These are phyloP conservation scores for Penicillium concentricum DNA, from an alignment of 2,329 filamentous ascomycete species.

Conservation along the genomic window DNA sequence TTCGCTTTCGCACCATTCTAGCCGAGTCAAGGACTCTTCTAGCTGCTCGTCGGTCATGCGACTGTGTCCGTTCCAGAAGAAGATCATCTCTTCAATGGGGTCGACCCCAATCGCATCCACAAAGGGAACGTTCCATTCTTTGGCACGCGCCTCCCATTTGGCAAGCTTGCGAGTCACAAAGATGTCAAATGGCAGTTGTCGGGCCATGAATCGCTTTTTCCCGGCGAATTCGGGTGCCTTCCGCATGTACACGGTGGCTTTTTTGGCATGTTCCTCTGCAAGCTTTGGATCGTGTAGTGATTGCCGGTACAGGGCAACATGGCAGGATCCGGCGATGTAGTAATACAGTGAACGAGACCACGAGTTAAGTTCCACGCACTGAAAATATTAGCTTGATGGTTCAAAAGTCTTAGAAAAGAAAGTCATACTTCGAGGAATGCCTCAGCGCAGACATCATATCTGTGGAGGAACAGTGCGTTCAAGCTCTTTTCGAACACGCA, in stretches of 20 bases:
- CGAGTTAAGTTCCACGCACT: slow-evolving; percentile 76
- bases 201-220: slow-evolving; percentile 85
- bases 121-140: slow-evolving; percentile 64
- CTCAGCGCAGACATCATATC: slow-evolving; percentile 71
- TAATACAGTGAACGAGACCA: slow-evolving; percentile 91
- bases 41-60: slow-evolving; percentile 70
- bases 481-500: slow-evolving; percentile 82
- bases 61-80: slow-evolving; percentile 87
- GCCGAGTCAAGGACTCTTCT: slow-evolving; percentile 58
- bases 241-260: slow-evolving; percentile 68
- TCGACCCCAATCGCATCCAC: slow-evolving; percentile 78
- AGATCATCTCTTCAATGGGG: slow-evolving; percentile 86
- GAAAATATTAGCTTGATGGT: slow-evolving; percentile 12
- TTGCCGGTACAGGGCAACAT: slow-evolving; percentile 76
- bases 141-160: slow-evolving; percentile 81
- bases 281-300: slow-evolving; percentile 35
- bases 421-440: slow-evolving; percentile 63
- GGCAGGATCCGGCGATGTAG: slow-evolving; percentile 76
- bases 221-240: slow-evolving; percentile 73
- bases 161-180: slow-evolving; percentile 80
- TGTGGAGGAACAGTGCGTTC: slow-evolving; percentile 73
- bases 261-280: slow-evolving; percentile 58
- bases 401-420: slow-evolving; percentile 7
- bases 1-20: slow-evolving; percentile 69
- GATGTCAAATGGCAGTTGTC: slow-evolving; percentile 83